phyloP scores from a whole-genome alignment of 148 eudicot species.

The Diospyros kaki region DNA sequence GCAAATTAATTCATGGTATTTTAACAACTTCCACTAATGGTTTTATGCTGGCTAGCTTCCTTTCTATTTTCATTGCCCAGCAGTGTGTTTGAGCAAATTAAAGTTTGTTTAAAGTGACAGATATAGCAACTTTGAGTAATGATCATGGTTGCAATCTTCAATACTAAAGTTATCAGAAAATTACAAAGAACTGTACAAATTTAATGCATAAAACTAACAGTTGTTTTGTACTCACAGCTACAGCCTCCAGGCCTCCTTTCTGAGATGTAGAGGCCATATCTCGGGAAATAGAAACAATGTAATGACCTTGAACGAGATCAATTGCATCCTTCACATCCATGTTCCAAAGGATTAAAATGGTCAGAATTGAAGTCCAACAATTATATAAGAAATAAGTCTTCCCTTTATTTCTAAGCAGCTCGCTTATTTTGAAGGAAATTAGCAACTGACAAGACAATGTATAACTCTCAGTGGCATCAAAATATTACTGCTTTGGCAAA shows the following conservation, averaged over 20 bases:
- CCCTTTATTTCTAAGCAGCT: not conserved
- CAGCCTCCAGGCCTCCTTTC: constrained; percentile 68
- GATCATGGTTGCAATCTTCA: not conserved
- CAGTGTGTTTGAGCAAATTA: not conserved
- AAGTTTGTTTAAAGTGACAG: not conserved
- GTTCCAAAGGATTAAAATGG: not conserved
- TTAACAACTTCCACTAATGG: not conserved
- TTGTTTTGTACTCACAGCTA: constrained; percentile 62
- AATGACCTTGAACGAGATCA: constrained; percentile 90
- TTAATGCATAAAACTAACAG: not conserved
- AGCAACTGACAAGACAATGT: not conserved
- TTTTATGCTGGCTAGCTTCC: not conserved
- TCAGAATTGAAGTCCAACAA: not conserved
- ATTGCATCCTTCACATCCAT: constrained; percentile 71
- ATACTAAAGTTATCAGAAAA: not conserved
- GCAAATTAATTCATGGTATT: not conserved
- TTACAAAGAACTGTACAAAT: not conserved
- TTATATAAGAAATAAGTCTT: not conserved
- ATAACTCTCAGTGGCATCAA: not conserved
- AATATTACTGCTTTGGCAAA: not conserved
- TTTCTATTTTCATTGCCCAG: not conserved
- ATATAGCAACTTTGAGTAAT: not conserved
- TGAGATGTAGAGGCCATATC: constrained; percentile 52
- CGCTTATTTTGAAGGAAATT: not conserved
- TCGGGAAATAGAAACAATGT: constrained; percentile 70